Evolutionary conservation across 2,329 filamentous ascomycete genomes (phyloP).

Genomic region (Penicillium sp.): DNA sequence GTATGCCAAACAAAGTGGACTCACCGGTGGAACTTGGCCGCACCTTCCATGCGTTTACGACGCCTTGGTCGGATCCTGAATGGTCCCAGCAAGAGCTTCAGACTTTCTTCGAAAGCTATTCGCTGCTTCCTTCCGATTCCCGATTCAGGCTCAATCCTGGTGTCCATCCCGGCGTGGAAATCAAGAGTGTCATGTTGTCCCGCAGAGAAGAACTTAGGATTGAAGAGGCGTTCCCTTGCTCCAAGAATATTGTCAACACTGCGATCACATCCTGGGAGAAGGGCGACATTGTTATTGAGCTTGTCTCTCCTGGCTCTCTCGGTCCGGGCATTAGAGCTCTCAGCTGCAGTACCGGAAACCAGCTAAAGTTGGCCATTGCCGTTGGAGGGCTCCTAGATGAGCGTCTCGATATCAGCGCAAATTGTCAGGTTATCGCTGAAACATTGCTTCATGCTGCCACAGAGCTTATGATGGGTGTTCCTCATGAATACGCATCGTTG

Average conservation of each 20-base stretch:
- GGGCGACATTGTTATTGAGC: conserved; percentile 27
- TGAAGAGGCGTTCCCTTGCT: conserved; percentile 41
- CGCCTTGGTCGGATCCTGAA: conserved; percentile 37
- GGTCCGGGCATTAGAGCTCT: conserved; percentile 31
- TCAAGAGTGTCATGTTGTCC: conserved; percentile 36
- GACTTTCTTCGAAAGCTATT: conserved; percentile 39
- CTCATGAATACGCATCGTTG: conserved; percentile 32
- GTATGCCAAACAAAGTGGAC: conserved; percentile 37
- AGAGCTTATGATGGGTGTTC: conserved; percentile 28
- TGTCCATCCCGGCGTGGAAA: conserved; percentile 38
- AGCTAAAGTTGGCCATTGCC: conserved; percentile 27
- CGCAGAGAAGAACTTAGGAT: conserved; percentile 30
- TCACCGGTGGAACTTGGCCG: conserved; percentile 28
- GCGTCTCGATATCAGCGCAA: conserved; percentile 27
- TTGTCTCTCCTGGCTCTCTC: conserved; percentile 28
- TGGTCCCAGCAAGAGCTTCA: conserved; percentile 47
- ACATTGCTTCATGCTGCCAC: conserved; percentile 32
- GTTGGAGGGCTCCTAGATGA: conserved; percentile 25
- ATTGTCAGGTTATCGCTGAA: conserved; percentile 35
- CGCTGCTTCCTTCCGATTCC: conserved; percentile 35
- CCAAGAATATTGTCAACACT: conserved; percentile 27
- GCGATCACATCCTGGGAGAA: conserved; percentile 30
- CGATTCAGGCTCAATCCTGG: conserved; percentile 36
- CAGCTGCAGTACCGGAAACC: conserved; percentile 23
- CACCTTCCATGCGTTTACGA: conserved; percentile 40